Percentiles rank a stretch among this genome's conserved stretches.
phyloP scores from a whole-genome alignment of 176 grass and related monocot genomes.

The Musa acuminata region DNA sequence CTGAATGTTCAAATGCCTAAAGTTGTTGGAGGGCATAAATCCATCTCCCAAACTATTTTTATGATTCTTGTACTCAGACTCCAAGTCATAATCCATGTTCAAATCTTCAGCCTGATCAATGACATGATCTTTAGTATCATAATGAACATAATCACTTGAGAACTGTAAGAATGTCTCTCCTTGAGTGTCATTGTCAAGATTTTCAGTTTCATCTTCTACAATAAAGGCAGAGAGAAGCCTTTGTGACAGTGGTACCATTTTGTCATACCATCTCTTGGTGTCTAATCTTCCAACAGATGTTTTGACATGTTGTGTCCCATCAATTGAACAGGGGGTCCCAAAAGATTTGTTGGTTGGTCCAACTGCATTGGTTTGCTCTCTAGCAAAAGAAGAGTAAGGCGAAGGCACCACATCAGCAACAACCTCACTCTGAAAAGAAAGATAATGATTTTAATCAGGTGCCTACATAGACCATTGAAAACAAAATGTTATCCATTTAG shows the following conservation, averaged over 20 bases:
- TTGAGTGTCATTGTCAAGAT: conserved; percentile 28
- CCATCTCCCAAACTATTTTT: conserved; percentile 36
- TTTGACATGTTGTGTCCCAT: neutral
- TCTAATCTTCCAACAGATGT: conserved; percentile 23
- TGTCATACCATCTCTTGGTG: conserved; percentile 39
- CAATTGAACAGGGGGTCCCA: conserved; percentile 10
- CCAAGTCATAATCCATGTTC: conserved; percentile 31
- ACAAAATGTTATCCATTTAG: neutral
- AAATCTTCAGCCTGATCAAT: conserved; percentile 34
- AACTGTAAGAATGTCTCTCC: conserved; percentile 29
- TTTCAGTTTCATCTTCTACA: conserved; percentile 48
- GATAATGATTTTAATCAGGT: neutral
- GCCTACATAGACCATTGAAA: neutral
- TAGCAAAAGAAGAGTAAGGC: conserved; percentile 31
- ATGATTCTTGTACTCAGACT: conserved; percentile 29
- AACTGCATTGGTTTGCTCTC: conserved; percentile 29
- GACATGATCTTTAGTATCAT: conserved; percentile 24
- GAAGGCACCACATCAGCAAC: conserved; percentile 27
- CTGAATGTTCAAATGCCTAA: conserved; percentile 36
- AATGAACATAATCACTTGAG: conserved; percentile 33
- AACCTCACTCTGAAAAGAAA: conserved; percentile 31
- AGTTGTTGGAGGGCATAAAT: conserved; percentile 40
- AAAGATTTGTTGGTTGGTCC: conserved; percentile 24
- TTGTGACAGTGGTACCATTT: conserved; percentile 55
- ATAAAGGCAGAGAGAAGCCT: conserved; percentile 79